Base-by-base conservation (phyloP, 73 alveolate genomes). In the Paramecium caudatum region DNA sequence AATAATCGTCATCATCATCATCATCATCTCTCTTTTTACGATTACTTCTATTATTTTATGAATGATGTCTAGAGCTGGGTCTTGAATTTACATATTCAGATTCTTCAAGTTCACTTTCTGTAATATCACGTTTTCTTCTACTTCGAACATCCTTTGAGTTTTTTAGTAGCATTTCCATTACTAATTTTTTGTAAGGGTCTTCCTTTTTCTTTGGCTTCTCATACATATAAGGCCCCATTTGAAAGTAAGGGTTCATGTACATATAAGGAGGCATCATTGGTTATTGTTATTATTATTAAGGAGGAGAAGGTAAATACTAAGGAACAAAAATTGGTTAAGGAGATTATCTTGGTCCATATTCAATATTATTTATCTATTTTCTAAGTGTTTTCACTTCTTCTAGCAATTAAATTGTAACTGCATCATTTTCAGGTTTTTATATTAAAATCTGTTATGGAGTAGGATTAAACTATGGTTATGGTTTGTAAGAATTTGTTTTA, bases 211-310 rank as follows among this genome's bases (percentile, higher is more conserved):
- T 55, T 17, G 80, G 80, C 10, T 55, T 37, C 37, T 55, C 23
- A 15, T 55, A 55, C 80, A 55, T 55, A 16, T 27, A 55, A 23
- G 17, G 17, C 30, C 30, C 1, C 80, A 55, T 55, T 4, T 55
- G 13, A 55, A 4, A 55, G 30, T 55, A 55, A 23, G 80, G 80
- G 30, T 55, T 55, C 80, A 55, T 55, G n/a, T 55, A 55, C 80
- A 55, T 55, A 10, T 55, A 55, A 3, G 80, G 80, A 23, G 80
- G 80, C 23, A 55, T 55, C 46, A 55, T 55, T 55, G 17, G 0
- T 21, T 55, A 55, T 21, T 27, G 23, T 55, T 55, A 23, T 27
- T 37, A 43, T 27, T 55, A 6, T 19, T 55, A n/a, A n/a, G n/a
- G 45, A 23, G 80, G 46, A 55, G 21, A 3, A 0, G 46, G 80